Conservation (phyloP, 441 rosid species). For the Geranium incanum region DNA sequence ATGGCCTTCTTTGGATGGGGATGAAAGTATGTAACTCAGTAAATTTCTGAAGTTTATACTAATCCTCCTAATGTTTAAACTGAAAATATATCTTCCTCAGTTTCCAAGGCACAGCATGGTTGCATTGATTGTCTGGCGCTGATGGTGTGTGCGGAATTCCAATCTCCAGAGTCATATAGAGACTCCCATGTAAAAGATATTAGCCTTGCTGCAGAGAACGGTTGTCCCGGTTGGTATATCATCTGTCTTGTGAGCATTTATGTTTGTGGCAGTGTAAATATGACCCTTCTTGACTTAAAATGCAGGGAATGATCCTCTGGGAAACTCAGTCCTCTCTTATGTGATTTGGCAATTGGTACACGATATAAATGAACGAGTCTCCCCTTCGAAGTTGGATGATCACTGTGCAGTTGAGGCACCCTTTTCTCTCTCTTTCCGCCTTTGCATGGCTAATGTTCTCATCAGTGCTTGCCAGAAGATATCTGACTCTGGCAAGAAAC, state of each 20-base stretch:
- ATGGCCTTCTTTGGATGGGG: constrained; percentile 68
- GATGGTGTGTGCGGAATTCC: constrained; percentile 70
- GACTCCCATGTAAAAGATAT: constrained; percentile 26
- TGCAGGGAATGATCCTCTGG: constrained; percentile 36
- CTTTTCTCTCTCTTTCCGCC: constrained; percentile 41
- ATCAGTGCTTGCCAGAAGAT: constrained; percentile 82
- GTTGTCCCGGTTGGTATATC: constrained; percentile 31
- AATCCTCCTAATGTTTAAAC: constrained; percentile 6
- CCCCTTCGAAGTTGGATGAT: constrained; percentile 23
- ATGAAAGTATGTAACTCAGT: constrained; percentile 47
- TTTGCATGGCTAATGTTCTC: constrained; percentile 91
- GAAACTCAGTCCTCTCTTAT: constrained; percentile 36
- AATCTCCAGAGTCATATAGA: constrained; percentile 37
- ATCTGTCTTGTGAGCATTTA: constrained; percentile 13
- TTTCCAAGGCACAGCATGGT: constrained; percentile 85
- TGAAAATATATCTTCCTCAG: constrained; percentile 33
- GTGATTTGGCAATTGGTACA: constrained; percentile 44
- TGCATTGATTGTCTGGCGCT: constrained; percentile 89
- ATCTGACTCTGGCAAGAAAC: constrained; percentile 46
- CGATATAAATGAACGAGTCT: constrained; percentile 29
- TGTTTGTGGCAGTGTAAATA: constrained; percentile 12
- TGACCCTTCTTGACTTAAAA: constrained; percentile 21
- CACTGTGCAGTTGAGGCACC: constrained; percentile 27
- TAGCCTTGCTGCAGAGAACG: constrained; percentile 23
- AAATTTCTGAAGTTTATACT: constrained; percentile 17